Percentiles rank a stretch among this genome's conserved stretches.
Evolutionary conservation across 352 stramenopile species (phyloP).

Genomic region (Pythium grandisporangium): DNA sequence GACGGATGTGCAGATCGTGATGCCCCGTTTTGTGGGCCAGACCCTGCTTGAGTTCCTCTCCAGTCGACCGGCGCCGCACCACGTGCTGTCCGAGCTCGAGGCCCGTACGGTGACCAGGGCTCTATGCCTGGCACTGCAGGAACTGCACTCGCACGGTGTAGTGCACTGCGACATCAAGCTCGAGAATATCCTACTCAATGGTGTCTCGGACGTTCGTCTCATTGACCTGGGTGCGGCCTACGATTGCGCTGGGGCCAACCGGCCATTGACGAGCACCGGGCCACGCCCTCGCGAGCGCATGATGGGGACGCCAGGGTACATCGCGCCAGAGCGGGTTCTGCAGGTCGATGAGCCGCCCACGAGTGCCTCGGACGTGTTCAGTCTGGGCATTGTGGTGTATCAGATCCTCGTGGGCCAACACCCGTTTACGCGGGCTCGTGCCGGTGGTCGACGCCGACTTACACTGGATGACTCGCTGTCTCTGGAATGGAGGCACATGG

Average conservation of each 20-base stretch:
- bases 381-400: constrained; percentile 46
- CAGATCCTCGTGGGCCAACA: constrained; percentile 50
- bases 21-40: constrained; percentile 34
- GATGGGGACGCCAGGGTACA: constrained; percentile 55
- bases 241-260: constrained; percentile 10
- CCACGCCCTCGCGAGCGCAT: constrained; percentile 12
- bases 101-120: constrained; percentile 26
- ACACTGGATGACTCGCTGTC: constrained; percentile 27
- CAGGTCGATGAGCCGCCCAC: constrained; percentile 23
- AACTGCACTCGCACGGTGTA: constrained; percentile 87
- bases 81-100: constrained; percentile 19
- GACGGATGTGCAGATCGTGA: constrained; percentile 34
- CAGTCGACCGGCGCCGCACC: constrained; percentile 2
- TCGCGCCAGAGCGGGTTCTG: constrained; percentile 43
- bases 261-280: no score
- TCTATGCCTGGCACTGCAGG: constrained; percentile 79
- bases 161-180: constrained; percentile 98
- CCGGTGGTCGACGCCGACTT: constrained; percentile 14
- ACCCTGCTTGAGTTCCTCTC: constrained; percentile 36
- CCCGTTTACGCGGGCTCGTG: constrained; percentile 23
- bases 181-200: constrained; percentile 88
- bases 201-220: constrained; percentile 20
- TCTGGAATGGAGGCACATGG: constrained; percentile 31
- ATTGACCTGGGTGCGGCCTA: constrained; percentile 62
- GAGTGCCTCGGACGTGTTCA: constrained; percentile 42